phyloP scores from a whole-genome alignment of 1,139 yeast genomes.

The Candida sanyaensis region DNA sequence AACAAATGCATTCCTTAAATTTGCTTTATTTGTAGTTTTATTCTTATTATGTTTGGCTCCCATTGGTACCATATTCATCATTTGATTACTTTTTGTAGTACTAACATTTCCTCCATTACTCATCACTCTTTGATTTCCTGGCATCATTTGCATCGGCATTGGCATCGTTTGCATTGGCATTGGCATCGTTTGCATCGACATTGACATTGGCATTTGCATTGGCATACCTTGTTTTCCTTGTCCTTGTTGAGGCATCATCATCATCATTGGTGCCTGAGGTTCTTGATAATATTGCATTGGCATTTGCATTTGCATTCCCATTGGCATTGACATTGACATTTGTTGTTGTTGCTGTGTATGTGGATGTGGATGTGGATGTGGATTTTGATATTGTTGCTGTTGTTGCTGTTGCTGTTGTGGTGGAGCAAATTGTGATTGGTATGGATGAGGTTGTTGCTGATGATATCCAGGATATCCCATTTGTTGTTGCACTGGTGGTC shows the following conservation, averaged over 20 bases:
- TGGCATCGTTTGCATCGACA: too few species aligned
- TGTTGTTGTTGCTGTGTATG: constrained; percentile 5
- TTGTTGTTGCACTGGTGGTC: constrained; percentile 3
- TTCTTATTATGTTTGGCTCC: constrained; percentile 39
- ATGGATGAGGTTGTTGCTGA: background rate
- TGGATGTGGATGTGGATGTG: constrained; percentile 4
- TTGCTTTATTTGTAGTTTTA: constrained; percentile 35
- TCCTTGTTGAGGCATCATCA: constrained; percentile 1
- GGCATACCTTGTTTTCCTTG: background rate
- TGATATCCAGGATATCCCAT: background rate
- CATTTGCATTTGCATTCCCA: background rate
- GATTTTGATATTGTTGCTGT: background rate
- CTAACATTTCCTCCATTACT: constrained; percentile 8
- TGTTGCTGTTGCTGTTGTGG: constrained; percentile 7
- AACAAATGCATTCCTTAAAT: constrained; percentile 43
- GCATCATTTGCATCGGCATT: background rate
- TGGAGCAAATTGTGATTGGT: constrained; percentile 1
- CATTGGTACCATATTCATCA: constrained; percentile 41
- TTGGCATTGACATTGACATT: too few species aligned
- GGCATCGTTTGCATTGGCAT: too few species aligned
- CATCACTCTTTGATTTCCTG: constrained; percentile 8
- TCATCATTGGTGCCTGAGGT: constrained; percentile 2
- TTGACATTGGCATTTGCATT: too few species aligned
- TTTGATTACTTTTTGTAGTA: constrained; percentile 18
- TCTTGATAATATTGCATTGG: constrained; percentile 3